Conservation (phyloP, 2,329 filamentous ascomycete species). For the Sphaerulina populicola region DNA sequence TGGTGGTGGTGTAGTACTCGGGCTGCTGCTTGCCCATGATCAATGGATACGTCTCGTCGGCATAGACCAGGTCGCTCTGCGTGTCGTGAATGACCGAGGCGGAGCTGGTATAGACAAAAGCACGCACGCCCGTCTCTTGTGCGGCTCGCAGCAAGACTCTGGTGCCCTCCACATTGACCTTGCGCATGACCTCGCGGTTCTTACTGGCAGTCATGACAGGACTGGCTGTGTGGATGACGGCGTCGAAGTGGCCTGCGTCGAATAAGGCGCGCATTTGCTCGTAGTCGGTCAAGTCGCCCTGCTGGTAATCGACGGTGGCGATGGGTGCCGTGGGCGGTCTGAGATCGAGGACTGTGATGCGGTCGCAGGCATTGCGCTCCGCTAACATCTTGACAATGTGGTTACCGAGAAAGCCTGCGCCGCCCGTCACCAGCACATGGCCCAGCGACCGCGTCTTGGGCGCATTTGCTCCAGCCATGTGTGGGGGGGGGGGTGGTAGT, state of each 20-base stretch:
- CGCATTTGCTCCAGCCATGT: background rate
- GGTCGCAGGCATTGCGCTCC: slow-evolving; percentile 35
- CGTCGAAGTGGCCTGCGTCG: slow-evolving; percentile 37
- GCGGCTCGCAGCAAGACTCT: slow-evolving; percentile 42
- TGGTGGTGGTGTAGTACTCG: slow-evolving; percentile 46
- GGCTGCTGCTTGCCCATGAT: slow-evolving; percentile 41
- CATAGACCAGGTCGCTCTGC: slow-evolving; percentile 41
- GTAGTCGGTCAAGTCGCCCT: slow-evolving; percentile 44
- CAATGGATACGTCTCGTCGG: slow-evolving; percentile 42
- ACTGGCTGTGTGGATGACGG: slow-evolving; percentile 46
- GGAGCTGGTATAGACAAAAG: slow-evolving; percentile 47
- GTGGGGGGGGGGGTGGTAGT: background rate
- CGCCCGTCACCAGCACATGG: slow-evolving; percentile 44
- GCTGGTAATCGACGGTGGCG: slow-evolving; percentile 41
- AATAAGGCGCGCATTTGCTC: slow-evolving; percentile 38
- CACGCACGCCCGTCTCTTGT: slow-evolving; percentile 43
- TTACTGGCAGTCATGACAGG: slow-evolving; percentile 35
- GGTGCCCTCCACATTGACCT: slow-evolving; percentile 47
- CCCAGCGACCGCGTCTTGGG: slow-evolving; percentile 32
- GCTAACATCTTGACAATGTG: slow-evolving; percentile 45
- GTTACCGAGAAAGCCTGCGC: slow-evolving; percentile 45
- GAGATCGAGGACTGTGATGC: slow-evolving; percentile 43
- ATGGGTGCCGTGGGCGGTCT: slow-evolving; percentile 37
- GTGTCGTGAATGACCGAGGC: slow-evolving; percentile 44
- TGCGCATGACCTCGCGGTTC: slow-evolving; percentile 38